phyloP scores from a whole-genome alignment of 768 basidiomycete species.

The Boletus rubescentipes region DNA sequence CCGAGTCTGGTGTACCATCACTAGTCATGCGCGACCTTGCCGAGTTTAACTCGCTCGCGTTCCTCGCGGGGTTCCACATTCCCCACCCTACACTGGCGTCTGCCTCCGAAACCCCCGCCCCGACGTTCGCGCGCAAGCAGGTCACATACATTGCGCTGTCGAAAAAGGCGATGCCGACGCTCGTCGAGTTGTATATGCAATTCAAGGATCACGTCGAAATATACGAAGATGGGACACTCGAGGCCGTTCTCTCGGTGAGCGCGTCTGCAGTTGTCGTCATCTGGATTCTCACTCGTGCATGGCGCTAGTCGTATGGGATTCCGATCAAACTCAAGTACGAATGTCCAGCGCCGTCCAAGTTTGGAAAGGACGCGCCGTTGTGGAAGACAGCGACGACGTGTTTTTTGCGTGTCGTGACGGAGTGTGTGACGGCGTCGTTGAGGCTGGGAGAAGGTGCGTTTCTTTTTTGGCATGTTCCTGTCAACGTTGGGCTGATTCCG shows the following conservation, averaged over 20 bases:
- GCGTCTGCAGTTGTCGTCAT: background rate
- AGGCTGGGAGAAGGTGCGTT: conserved; percentile 47
- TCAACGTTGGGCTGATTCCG: background rate
- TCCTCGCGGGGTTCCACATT: conserved; percentile 71
- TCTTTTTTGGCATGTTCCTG: background rate
- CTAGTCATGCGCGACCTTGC: conserved; percentile 81
- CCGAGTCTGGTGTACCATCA: conserved; percentile 60
- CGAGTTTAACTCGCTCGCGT: conserved; percentile 84
- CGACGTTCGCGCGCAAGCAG: conserved; percentile 47
- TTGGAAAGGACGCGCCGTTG: conserved; percentile 80
- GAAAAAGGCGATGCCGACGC: conserved; percentile 82
- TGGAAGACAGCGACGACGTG: conserved; percentile 94
- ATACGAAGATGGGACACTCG: conserved; percentile 81
- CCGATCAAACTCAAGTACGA: conserved; percentile 95
- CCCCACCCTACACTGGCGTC: conserved; percentile 27
- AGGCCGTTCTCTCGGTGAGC: conserved; percentile 74
- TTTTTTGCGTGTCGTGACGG: conserved; percentile 73
- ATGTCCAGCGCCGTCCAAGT: conserved; percentile 86
- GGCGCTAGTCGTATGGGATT: conserved; percentile 72
- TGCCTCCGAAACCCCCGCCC: conserved; percentile 10
- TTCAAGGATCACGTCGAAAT: conserved; percentile 62
- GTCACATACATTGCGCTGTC: conserved; percentile 89
- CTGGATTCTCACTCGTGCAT: background rate
- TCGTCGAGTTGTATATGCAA: conserved; percentile 72
- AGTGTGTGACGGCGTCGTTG: conserved; percentile 55